A percentile compares a stretch with the other conserved stretches of the same genome.
Evolutionary conservation across 169 alveolate genomes (phyloP).

Genomic region (Eimeria acervulina): DNA sequence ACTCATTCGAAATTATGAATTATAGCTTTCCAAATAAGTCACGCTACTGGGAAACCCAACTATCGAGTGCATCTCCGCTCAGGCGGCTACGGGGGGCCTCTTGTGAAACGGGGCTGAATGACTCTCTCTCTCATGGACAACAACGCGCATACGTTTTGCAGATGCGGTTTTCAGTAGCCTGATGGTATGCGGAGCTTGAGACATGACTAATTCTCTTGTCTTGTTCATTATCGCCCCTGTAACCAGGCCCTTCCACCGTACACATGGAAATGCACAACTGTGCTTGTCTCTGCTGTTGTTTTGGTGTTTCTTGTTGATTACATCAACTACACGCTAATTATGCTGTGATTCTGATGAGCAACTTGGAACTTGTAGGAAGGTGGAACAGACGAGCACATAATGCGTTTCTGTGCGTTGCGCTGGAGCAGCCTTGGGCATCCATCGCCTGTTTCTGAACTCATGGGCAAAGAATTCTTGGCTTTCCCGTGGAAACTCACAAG

Average conservation of each 20-base stretch:
- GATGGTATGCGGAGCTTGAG: background rate
- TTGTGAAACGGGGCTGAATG: constrained; percentile 36
- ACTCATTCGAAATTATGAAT: background rate
- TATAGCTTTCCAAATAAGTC: background rate
- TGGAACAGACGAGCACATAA: no score
- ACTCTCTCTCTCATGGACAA: background rate
- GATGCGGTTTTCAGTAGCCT: background rate
- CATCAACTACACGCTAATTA: background rate
- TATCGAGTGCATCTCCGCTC: background rate
- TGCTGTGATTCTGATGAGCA: background rate
- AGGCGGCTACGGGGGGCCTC: constrained; percentile 26
- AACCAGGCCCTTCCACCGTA: background rate
- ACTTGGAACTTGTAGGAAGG: background rate
- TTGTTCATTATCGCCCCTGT: background rate
- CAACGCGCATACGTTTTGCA: background rate
- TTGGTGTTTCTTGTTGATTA: background rate
- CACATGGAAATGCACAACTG: background rate
- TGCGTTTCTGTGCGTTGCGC: background rate
- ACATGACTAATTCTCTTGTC: background rate
- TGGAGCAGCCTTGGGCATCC: background rate
- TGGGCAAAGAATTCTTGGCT: background rate
- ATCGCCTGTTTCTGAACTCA: background rate
- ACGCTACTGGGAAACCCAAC: background rate
- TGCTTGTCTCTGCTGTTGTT: background rate
- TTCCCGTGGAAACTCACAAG: background rate